Percentiles rank a stretch among this genome's conserved stretches.
These are phyloP conservation scores for Penicillium subrubescens DNA, from an alignment of 495 filamentous ascomycete genomes.

Conservation along the genomic window DNA sequence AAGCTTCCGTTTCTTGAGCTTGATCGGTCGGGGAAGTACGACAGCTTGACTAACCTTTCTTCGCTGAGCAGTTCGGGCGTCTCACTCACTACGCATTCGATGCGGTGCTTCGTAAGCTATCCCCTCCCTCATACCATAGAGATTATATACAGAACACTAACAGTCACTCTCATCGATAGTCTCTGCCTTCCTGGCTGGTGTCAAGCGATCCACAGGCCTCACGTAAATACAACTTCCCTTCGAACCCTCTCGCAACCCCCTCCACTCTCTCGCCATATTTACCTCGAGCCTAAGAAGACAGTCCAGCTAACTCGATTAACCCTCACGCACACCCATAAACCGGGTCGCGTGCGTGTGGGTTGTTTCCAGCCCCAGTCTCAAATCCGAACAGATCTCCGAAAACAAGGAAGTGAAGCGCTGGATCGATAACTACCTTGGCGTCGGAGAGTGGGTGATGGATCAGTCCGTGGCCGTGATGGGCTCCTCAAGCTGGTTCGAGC, in stretches of 20 bases:
- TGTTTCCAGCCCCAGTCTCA: conserved; percentile 73
- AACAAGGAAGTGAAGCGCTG: conserved; percentile 85
- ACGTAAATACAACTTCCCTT: conserved; percentile 69
- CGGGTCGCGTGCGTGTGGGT: conserved; percentile 38
- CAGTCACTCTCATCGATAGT: conserved; percentile 50
- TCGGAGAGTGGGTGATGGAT: conserved; percentile 98
- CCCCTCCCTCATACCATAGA: neutral
- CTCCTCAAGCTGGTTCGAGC: conserved; percentile 85
- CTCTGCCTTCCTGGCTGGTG: conserved; percentile 92
- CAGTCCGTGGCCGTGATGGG: conserved; percentile 90
- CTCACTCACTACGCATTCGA: conserved; percentile 95
- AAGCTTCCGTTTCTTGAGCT: neutral
- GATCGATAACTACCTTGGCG: conserved; percentile 91
- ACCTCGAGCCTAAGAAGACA: conserved; percentile 4
- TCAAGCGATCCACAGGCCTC: conserved; percentile 93
- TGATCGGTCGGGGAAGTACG: neutral
- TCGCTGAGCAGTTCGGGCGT: conserved; percentile 73
- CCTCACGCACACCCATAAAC: conserved; percentile 34
- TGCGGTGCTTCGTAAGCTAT: conserved; percentile 78
- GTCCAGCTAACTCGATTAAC: conserved; percentile 35
- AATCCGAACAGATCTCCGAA: conserved; percentile 81
- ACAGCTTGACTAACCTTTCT: neutral
- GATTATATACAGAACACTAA: conserved; percentile 22
- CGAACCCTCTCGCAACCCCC: conserved; percentile 1
- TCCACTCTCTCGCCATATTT: conserved; percentile 1